Conservation (phyloP, 1,284 basidiomycete genomes). For the Vanrija humicola region DNA sequence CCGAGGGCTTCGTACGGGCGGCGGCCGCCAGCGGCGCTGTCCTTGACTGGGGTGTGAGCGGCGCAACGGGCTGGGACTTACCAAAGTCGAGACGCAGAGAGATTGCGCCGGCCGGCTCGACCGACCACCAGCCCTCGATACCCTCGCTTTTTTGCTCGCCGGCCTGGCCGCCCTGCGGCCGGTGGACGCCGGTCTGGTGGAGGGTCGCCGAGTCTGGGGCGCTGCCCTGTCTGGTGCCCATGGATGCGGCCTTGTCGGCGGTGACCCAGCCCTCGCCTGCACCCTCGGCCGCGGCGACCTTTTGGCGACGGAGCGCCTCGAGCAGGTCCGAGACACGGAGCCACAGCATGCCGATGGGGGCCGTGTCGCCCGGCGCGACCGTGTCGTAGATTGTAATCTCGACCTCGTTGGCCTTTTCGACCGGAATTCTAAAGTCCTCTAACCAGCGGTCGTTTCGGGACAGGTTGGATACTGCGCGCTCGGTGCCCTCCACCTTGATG, state of each 20-base stretch:
- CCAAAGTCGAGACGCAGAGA: slow-evolving; percentile 82
- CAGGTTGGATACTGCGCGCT: slow-evolving; percentile 85
- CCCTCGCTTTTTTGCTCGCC: slow-evolving; percentile 59
- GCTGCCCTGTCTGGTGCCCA: slow-evolving; percentile 36
- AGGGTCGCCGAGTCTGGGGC: slow-evolving; percentile 36
- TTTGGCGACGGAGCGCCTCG: slow-evolving; percentile 89
- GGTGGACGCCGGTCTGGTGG: slow-evolving; percentile 16
- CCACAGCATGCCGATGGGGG: slow-evolving; percentile 95
- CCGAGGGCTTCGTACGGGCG: slow-evolving; percentile 93
- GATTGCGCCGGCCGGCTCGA: slow-evolving; percentile 96
- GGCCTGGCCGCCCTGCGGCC: slow-evolving; percentile 7
- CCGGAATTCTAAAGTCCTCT: slow-evolving; percentile 92
- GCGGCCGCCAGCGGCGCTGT: slow-evolving; percentile 78
- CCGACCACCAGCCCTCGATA: slow-evolving; percentile 94
- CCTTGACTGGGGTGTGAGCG: slow-evolving; percentile 65
- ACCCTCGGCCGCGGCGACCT: slow-evolving; percentile 76
- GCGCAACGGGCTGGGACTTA: slow-evolving; percentile 51
- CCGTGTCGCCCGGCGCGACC: slow-evolving; percentile 69
- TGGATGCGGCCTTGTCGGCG: slow-evolving; percentile 55
- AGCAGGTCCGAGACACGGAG: slow-evolving; percentile 91
- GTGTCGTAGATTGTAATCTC: slow-evolving; percentile 96
- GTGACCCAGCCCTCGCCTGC: slow-evolving; percentile 83
- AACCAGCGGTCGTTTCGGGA: slow-evolving; percentile 95
- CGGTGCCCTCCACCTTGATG: slow-evolving; percentile 94
- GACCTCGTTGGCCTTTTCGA: slow-evolving; percentile 98